Evolutionary conservation across 345 rosid species (phyloP), one percentile per base, ranked within the genome.

Genomic region (Brassica rapa): DNA sequence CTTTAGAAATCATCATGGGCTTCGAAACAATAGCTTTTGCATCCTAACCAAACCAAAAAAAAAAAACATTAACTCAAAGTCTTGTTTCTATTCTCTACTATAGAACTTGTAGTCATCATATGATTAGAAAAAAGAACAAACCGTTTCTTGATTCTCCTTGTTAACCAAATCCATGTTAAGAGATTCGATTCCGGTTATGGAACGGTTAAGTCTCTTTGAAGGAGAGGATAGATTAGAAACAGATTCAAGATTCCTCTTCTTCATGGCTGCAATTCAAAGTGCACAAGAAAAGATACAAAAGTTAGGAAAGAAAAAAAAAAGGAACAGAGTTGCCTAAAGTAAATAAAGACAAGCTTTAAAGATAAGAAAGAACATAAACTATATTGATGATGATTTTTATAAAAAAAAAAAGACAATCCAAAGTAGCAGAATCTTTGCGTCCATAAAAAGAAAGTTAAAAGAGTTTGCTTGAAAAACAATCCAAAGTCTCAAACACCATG

Each of bases 181-280:
- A 61, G 83, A 81, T 79, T 84, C 85, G 16, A 69, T 81, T 30
- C 75, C 86, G 72, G 73, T 81, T 73, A 43, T 73, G 49, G 78
- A 65, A 67, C 65, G 83, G 83, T 83, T 86, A 35, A 65, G 74
- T 83, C 87, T 85, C 95, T 84, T 89, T 67, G 91, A 79, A 8
- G 77, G 81, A 77, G 85, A 82, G 14, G 88, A 84, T 37, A 81
- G 82, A 15, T 75, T 80, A 68, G 89, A 85, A 56, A 84, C 61
- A 70, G 90, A 90, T 81, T 87, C 88, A 35, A 83, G 37, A 82
- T 75, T 83, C 76, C 89, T 84, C 78, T 92, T 94, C 89, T 90
- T 92, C 98, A 92, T 87, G 67, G 92, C 98, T 94, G 91, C 35
- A 71, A 80, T 75, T 61, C 5, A 74, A 83, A 82, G 83, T 77